phyloP scores from a whole-genome alignment of 306 rosid species.

The Astragalus glycyphyllos region DNA sequence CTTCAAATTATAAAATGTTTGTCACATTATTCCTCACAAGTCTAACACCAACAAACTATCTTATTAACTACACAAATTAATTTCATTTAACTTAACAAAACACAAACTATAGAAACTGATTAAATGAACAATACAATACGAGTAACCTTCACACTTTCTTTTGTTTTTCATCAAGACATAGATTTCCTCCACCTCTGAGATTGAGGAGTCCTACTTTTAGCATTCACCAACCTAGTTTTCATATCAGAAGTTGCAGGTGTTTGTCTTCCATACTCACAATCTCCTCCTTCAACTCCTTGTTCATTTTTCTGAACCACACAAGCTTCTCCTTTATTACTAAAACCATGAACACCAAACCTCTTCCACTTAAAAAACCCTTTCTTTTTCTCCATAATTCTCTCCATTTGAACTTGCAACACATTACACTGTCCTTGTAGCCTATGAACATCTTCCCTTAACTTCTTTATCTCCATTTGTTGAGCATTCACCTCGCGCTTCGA shows the following conservation, averaged over 20 bases:
- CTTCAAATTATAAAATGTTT: constrained; percentile 16
- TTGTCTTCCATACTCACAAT: constrained; percentile 50
- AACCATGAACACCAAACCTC: constrained; percentile 57
- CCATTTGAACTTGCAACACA: constrained; percentile 71
- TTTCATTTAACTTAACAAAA: constrained; percentile 2
- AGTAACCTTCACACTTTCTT: too few species aligned
- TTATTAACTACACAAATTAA: not conserved
- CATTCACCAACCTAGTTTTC: constrained; percentile 64
- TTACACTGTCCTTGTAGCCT: constrained; percentile 77
- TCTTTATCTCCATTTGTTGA: constrained; percentile 74
- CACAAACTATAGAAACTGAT: not conserved
- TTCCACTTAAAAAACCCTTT: constrained; percentile 77
- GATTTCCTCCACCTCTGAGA: constrained; percentile 79
- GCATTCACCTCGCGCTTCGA: constrained; percentile 73
- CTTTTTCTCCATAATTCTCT: constrained; percentile 60
- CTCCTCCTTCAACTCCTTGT: constrained; percentile 47
- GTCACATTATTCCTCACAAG: constrained; percentile 6
- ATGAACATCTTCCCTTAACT: constrained; percentile 69
- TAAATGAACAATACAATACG: not conserved
- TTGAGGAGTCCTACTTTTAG: constrained; percentile 50
- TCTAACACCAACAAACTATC: constrained; percentile 23
- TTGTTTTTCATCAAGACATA: constrained; percentile 42
- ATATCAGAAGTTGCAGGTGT: constrained; percentile 59
- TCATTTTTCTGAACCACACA: constrained; percentile 35
- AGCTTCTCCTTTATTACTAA: constrained; percentile 35